These are phyloP conservation scores for Fusarium algeriense DNA, from an alignment of 2,329 filamentous ascomycete species.

Conservation along the genomic window DNA sequence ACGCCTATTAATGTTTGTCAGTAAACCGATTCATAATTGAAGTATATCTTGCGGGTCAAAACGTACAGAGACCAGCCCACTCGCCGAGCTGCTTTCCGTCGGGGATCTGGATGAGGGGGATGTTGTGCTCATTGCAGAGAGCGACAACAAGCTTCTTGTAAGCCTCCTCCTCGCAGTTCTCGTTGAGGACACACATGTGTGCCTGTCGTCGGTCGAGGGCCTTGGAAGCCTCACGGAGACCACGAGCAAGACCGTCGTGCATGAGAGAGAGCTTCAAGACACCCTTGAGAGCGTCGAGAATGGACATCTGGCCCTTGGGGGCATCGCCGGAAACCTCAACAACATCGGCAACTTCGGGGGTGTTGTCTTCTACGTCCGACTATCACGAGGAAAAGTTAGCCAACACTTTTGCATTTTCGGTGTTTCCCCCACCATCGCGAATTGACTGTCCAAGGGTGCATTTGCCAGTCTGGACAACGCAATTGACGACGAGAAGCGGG, in stretches of 20 bases:
- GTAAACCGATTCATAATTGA: conserved; percentile 28
- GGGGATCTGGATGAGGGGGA: conserved; percentile 99
- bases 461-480: conserved; percentile 7
- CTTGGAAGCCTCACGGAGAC: conserved; percentile 98
- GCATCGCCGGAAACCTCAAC: conserved; percentile 96
- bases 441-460: conserved; percentile 18
- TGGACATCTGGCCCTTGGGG: conserved; percentile 94
- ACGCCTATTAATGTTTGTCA: conserved; percentile 74
- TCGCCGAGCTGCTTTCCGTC: conserved; percentile 99
- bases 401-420: conserved; percentile 8
- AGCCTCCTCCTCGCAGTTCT: conserved; percentile 99
- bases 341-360: conserved; percentile 85
- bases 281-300: conserved; percentile 98
- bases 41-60: neutral
- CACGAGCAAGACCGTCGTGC: conserved; percentile 99
- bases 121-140: conserved; percentile 99
- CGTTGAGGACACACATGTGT: conserved; percentile 99
- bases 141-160: conserved; percentile 99
- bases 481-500: conserved; percentile 30
- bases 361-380: conserved; percentile 99
- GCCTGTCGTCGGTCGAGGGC: conserved; percentile 98
- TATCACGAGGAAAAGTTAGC: conserved; percentile 55
- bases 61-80: conserved; percentile 99
- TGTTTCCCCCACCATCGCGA: conserved; percentile 20
- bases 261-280: conserved; percentile 98